These are phyloP conservation scores for Auriscalpium orientale DNA, from an alignment of 768 basidiomycete genomes.

Conservation along the genomic window DNA sequence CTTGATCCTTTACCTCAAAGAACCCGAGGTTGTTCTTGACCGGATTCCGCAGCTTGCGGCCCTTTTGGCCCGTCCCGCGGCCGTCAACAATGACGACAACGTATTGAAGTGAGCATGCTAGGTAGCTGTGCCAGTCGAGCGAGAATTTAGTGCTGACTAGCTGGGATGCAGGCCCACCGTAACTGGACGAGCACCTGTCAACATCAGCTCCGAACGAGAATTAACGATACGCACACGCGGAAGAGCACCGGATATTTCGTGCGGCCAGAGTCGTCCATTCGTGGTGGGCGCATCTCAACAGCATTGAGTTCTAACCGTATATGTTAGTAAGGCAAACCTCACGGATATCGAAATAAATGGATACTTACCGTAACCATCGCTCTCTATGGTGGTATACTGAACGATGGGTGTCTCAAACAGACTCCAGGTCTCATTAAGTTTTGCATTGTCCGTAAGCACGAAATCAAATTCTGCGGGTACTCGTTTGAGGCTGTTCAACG, in stretches of 20 bases:
- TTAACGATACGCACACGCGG: constrained; percentile 46
- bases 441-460: constrained; percentile 63
- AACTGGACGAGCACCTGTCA: constrained; percentile 35
- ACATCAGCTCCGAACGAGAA: not conserved
- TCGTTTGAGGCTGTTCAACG: not conserved
- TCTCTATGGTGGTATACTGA: constrained; percentile 62
- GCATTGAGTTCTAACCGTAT: constrained; percentile 69
- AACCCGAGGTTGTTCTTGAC: constrained; percentile 86
- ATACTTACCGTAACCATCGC: constrained; percentile 66
- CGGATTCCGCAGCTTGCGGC: constrained; percentile 74
- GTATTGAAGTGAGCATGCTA: constrained; percentile 75
- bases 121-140: constrained; percentile 83
- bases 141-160: constrained; percentile 56
- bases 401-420: constrained; percentile 69
- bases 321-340: constrained; percentile 1
- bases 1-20: constrained; percentile 85
- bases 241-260: constrained; percentile 95
- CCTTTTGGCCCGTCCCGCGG: constrained; percentile 89
- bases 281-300: constrained; percentile 83
- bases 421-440: constrained; percentile 52
- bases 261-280: constrained; percentile 91
- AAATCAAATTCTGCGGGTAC: constrained; percentile 49
- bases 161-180: constrained; percentile 89
- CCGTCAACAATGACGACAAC: constrained; percentile 87
- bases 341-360: not conserved